Evolutionary conservation across 2,329 filamentous ascomycete species (phyloP).

Genomic region (Trichophyton verrucosum): DNA sequence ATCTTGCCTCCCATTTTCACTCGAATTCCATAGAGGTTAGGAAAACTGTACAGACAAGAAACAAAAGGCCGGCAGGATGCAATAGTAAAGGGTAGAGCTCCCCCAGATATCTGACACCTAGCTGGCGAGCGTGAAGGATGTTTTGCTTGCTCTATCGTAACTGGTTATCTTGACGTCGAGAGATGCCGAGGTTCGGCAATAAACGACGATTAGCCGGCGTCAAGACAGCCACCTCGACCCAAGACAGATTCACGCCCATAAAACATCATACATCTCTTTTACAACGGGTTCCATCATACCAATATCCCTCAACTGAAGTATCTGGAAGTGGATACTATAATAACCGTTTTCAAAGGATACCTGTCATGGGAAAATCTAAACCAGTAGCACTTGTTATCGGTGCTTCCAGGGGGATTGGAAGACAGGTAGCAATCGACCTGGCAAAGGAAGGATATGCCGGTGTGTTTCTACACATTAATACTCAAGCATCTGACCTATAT

Average conservation of each 20-base stretch:
- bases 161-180: background rate
- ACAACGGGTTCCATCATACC: too few species aligned
- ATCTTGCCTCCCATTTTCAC: slow-evolving; percentile 34
- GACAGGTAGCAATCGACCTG: slow-evolving; percentile 67
- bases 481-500: background rate
- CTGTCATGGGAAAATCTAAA: slow-evolving; percentile 10
- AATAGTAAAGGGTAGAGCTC: too few species aligned
- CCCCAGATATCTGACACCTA: background rate
- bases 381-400: slow-evolving; percentile 59
- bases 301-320: background rate
- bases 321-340: background rate
- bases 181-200: background rate
- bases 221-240: background rate
- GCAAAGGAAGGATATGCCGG: slow-evolving; percentile 59
- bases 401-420: slow-evolving; percentile 66
- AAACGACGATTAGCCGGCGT: background rate
- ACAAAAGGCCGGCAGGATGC: too few species aligned
- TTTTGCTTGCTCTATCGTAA: too few species aligned
- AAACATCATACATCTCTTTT: too few species aligned
- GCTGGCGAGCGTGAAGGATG: too few species aligned
- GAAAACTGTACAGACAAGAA: too few species aligned
- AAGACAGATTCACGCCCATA: background rate
- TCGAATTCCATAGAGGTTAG: too few species aligned
- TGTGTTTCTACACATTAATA: slow-evolving; percentile 24
- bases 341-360: background rate